These are phyloP conservation scores for Potentilla sterilis DNA, from an alignment of 306 rosid genomes.

Conservation along the genomic window DNA sequence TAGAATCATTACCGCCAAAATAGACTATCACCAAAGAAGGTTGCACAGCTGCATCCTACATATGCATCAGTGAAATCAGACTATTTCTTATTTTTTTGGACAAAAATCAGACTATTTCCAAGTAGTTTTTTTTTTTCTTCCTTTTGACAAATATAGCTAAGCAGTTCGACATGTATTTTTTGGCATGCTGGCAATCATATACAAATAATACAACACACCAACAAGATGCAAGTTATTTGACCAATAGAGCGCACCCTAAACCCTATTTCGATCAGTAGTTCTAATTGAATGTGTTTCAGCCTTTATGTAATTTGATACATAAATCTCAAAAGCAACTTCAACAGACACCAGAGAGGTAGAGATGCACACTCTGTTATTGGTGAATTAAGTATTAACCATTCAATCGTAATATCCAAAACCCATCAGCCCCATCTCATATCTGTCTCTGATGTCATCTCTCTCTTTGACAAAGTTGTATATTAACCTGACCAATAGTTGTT, in stretches of 20 bases:
- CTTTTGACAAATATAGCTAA: not conserved
- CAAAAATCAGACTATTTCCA: not conserved
- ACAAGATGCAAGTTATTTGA: not conserved
- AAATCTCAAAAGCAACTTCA: constrained; percentile 6
- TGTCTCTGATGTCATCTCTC: not conserved
- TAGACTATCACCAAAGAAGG: constrained; percentile 88
- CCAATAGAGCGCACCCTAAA: no score
- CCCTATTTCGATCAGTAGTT: not conserved
- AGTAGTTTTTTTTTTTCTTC: not conserved
- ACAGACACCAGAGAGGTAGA: not conserved
- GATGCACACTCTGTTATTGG: not conserved
- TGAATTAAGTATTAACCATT: not conserved
- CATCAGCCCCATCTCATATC: not conserved
- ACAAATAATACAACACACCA: not conserved
- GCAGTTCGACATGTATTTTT: not conserved
- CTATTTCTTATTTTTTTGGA: not conserved
- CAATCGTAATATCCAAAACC: not conserved
- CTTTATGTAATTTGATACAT: not conserved
- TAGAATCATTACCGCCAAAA: constrained; percentile 93
- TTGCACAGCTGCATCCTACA: constrained; percentile 68
- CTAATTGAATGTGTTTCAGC: not conserved
- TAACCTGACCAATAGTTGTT: not conserved
- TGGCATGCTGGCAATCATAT: no score
- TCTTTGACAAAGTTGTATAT: not conserved
- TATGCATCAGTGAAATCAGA: constrained; percentile 15